These are phyloP conservation scores for Xylaria venustula DNA, from an alignment of 495 filamentous ascomycete genomes.

Conservation along the genomic window DNA sequence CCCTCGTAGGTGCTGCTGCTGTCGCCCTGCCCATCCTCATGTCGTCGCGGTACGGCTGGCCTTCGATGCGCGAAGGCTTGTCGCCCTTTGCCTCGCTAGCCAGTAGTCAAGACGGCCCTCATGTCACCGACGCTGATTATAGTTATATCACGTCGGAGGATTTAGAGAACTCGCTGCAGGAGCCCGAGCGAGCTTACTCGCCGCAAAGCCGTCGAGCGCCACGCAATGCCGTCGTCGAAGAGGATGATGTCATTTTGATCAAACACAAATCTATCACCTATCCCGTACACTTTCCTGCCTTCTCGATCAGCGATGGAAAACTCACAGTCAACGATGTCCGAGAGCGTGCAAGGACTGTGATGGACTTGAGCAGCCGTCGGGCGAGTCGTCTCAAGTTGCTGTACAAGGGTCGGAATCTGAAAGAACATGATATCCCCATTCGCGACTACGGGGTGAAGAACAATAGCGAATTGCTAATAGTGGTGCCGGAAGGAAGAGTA, in stretches of 20 bases:
- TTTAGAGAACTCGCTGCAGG: constrained; percentile 43
- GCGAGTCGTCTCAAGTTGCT: constrained; percentile 62
- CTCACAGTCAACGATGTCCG: constrained; percentile 67
- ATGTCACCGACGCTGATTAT: constrained; percentile 75
- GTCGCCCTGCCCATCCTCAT: constrained; percentile 55
- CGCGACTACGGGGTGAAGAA: constrained; percentile 76
- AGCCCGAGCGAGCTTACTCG: constrained; percentile 29
- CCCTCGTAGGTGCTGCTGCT: constrained; percentile 42
- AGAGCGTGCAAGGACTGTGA: constrained; percentile 60
- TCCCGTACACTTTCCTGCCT: constrained; percentile 75
- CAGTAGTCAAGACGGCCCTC: constrained; percentile 45
- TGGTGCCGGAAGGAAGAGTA: constrained; percentile 51
- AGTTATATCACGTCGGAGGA: constrained; percentile 78
- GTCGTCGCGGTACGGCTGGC: constrained; percentile 65
- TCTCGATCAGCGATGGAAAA: constrained; percentile 75
- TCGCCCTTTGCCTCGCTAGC: constrained; percentile 56
- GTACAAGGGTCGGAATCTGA: constrained; percentile 78
- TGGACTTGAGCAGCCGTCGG: constrained; percentile 58
- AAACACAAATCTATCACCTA: constrained; percentile 70
- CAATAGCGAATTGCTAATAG: constrained; percentile 65
- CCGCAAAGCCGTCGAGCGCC: constrained; percentile 30
- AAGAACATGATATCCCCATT: constrained; percentile 62
- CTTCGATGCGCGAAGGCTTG: constrained; percentile 48
- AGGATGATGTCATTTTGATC: constrained; percentile 77
- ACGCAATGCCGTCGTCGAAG: constrained; percentile 35